A percentile compares a stretch with the other conserved stretches of the same genome.
phyloP scores from a whole-genome alignment of 106 monocot genomes.

The Apostasia ramifera region DNA sequence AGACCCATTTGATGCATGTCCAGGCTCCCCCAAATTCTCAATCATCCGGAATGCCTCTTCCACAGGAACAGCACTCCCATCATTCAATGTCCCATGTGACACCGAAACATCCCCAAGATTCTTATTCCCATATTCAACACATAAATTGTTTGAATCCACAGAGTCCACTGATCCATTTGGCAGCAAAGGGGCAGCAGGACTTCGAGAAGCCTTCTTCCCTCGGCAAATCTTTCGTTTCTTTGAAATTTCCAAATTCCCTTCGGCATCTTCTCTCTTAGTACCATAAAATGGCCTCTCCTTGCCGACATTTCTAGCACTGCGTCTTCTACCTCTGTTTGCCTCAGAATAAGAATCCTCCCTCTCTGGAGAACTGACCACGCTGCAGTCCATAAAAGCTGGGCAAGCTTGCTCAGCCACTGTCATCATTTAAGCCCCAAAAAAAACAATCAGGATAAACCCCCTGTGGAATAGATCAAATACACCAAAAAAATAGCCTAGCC shows the following conservation, averaged over 20 bases:
- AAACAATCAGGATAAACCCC: not conserved
- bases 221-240: constrained; percentile 5
- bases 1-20: not conserved
- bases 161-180: not conserved
- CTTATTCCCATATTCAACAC: not conserved
- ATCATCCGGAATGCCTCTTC: not conserved
- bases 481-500: no score
- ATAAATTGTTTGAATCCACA: not conserved
- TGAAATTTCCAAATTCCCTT: not conserved
- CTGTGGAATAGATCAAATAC: no score
- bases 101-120: not conserved
- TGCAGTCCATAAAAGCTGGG: not conserved
- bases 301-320: constrained; percentile 1
- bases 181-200: not conserved
- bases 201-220: not conserved
- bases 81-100: not conserved
- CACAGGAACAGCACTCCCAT: not conserved
- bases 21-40: not conserved
- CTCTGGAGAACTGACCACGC: not conserved
- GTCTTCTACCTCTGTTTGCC: not conserved
- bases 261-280: not conserved
- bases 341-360: not conserved
- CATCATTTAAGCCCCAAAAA: constrained; percentile 3
- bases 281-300: constrained; percentile 10
- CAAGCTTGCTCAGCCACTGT: not conserved